Evolutionary conservation across 345 rosid species (phyloP), one percentile per base, ranked within the genome.

Genomic region (Isatis tinctoria): DNA sequence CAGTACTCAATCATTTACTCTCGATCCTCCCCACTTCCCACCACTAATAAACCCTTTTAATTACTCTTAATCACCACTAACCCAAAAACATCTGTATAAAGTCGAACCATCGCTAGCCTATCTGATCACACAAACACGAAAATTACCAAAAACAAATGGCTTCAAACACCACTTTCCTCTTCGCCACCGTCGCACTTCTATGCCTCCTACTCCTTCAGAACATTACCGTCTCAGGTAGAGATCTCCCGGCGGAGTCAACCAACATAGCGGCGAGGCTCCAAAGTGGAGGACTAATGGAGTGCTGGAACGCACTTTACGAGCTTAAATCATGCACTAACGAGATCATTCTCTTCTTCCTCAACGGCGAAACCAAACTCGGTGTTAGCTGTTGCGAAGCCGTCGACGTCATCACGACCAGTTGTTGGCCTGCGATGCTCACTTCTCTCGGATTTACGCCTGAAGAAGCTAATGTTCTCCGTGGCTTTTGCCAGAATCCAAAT

Each of bases 351-450:
- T 89, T 82, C 77, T 83, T 93, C 79, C 78, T 89, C 2, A 84
- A 87, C 11, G 97, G 93, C 0, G 77, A 85, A 70, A 74, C 92
- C 10, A 69, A 68, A 60, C 78, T 93, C 6, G 92, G 91, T 2
- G 78, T 75, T 0, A 77, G 64, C 4, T 93, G 98, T 60, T 93
- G 98, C 24, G 65, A 70, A 5, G 86, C 92, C 37, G 83, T 91
- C 11, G 86, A 79, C 1, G 59, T 82, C 16, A 85, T 91, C 1
- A 87, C 87, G 0, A 83, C 66, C 7, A 70, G 80, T 18, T 93
- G 97, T 70, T 93, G 97, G 98, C 98, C 97, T 1, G 78, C 89
- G 0, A 87, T 92, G 96, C 87, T 90, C 17, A 80, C 85, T 39
- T 86, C 96, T 24, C 80, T 86, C 2, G 91, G 98, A 0, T 88